Percentiles rank a stretch among this genome's conserved stretches.
Conservation (phyloP, 1,284 basidiomycete species). For the Austropuccinia psidii region DNA sequence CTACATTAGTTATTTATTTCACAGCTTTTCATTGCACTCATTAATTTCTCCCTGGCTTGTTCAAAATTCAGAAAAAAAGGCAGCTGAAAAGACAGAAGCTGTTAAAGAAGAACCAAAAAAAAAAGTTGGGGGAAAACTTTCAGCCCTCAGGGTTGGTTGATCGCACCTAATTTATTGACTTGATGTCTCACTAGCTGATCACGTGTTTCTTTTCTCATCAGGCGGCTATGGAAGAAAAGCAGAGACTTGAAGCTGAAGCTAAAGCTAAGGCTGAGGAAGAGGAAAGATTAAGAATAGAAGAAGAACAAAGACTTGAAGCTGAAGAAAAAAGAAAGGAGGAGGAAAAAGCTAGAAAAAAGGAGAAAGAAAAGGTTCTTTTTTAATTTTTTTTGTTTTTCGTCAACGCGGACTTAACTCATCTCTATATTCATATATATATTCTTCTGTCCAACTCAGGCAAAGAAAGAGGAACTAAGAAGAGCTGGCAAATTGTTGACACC, state of each 20-base stretch:
- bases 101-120: slow-evolving; percentile 79
- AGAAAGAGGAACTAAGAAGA: slow-evolving; percentile 74
- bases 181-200: background rate
- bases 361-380: slow-evolving; percentile 40
- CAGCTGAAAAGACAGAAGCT: slow-evolving; percentile 51
- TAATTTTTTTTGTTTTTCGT: slow-evolving; percentile 20
- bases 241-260: slow-evolving; percentile 47
- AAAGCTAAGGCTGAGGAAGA: slow-evolving; percentile 64
- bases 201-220: background rate
- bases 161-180: background rate
- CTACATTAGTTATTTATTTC: too few relatives aligned
- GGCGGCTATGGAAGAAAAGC: slow-evolving; percentile 45
- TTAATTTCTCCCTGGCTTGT: too few relatives aligned
- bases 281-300: slow-evolving; percentile 60
- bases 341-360: slow-evolving; percentile 53
- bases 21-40: too few relatives aligned
- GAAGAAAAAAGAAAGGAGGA: slow-evolving; percentile 59
- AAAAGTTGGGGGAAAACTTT: slow-evolving; percentile 74
- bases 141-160: slow-evolving; percentile 53
- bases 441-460: too few relatives aligned
- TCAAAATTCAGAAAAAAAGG: slow-evolving; percentile 70
- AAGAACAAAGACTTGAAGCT: slow-evolving; percentile 56
- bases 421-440: too few relatives aligned
- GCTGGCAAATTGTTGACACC: slow-evolving; percentile 84
- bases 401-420: background rate